Percentiles rank a stretch among this genome's conserved stretches.
Evolutionary conservation across 2,329 filamentous ascomycete genomes (phyloP).

Genomic region (Phaeomoniella chlamydospora): DNA sequence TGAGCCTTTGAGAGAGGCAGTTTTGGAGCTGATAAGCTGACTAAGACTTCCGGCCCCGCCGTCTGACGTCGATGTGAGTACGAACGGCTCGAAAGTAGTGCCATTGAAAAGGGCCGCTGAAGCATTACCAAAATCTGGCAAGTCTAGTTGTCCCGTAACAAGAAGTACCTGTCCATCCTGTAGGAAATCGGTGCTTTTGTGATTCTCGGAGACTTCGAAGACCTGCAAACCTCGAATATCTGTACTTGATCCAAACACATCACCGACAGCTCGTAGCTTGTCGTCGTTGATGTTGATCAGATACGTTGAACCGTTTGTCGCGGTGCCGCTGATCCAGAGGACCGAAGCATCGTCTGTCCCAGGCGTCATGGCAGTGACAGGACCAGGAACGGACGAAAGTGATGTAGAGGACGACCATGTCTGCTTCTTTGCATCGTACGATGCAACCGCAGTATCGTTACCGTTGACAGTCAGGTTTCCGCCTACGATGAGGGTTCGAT

Average conservation of each 20-base stretch:
- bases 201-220: slow-evolving; percentile 54
- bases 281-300: slow-evolving; percentile 70
- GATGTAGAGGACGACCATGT: slow-evolving; percentile 48
- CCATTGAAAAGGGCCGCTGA: slow-evolving; percentile 85
- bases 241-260: slow-evolving; percentile 50
- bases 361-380: slow-evolving; percentile 59
- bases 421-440: slow-evolving; percentile 54
- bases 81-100: slow-evolving; percentile 60
- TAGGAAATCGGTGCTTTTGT: slow-evolving; percentile 50
- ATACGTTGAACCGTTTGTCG: slow-evolving; percentile 54
- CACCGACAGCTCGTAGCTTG: slow-evolving; percentile 52
- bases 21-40: slow-evolving; percentile 68
- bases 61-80: slow-evolving; percentile 56
- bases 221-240: slow-evolving; percentile 69
- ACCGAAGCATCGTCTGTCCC: slow-evolving; percentile 58
- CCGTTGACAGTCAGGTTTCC: slow-evolving; percentile 59
- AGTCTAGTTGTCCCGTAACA: slow-evolving; percentile 66
- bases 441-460: slow-evolving; percentile 53
- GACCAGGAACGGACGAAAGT: slow-evolving; percentile 58
- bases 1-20: slow-evolving; percentile 55
- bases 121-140: slow-evolving; percentile 63
- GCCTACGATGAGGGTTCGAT: slow-evolving; percentile 58
- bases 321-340: slow-evolving; percentile 70
- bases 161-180: slow-evolving; percentile 57
- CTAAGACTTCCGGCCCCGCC: slow-evolving; percentile 60